Evolutionary conservation across 2,329 filamentous ascomycete species (phyloP).

Genomic region (Arthrobotrys conoides): DNA sequence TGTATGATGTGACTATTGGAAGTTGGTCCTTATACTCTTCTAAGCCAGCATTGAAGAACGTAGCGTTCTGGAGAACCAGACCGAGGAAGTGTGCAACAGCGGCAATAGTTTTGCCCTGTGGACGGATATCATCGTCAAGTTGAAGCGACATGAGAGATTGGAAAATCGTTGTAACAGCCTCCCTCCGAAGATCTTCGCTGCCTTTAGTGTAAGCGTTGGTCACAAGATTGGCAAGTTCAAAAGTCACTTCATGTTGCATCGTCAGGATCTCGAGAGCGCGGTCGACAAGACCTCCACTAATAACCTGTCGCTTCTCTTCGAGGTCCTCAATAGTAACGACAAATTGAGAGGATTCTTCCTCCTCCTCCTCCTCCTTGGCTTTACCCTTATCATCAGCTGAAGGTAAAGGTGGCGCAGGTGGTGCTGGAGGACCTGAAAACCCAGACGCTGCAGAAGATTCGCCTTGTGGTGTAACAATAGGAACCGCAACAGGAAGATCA

Average conservation of each 20-base stretch:
- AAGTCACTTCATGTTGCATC: constrained; percentile 87
- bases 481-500: constrained; percentile 65
- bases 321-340: constrained; percentile 81
- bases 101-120: constrained; percentile 77
- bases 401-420: constrained; percentile 36
- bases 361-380: constrained; percentile 62
- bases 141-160: constrained; percentile 83
- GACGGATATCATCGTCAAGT: constrained; percentile 72
- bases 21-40: constrained; percentile 83
- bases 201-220: constrained; percentile 77
- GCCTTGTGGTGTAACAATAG: constrained; percentile 42
- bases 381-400: constrained; percentile 62
- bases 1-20: constrained; percentile 80
- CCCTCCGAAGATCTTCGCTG: constrained; percentile 75
- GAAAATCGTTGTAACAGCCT: constrained; percentile 85
- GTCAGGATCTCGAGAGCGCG: constrained; percentile 91
- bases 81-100: constrained; percentile 94
- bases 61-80: constrained; percentile 83
- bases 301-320: constrained; percentile 79
- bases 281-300: constrained; percentile 85
- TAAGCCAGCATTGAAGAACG: constrained; percentile 83
- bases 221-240: constrained; percentile 91
- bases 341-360: constrained; percentile 61
- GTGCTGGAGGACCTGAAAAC: constrained; percentile 47
- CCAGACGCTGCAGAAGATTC: constrained; percentile 46